These are phyloP conservation scores for Sanghuangporus weigelae DNA, from an alignment of 1,284 basidiomycete species.

Conservation along the genomic window DNA sequence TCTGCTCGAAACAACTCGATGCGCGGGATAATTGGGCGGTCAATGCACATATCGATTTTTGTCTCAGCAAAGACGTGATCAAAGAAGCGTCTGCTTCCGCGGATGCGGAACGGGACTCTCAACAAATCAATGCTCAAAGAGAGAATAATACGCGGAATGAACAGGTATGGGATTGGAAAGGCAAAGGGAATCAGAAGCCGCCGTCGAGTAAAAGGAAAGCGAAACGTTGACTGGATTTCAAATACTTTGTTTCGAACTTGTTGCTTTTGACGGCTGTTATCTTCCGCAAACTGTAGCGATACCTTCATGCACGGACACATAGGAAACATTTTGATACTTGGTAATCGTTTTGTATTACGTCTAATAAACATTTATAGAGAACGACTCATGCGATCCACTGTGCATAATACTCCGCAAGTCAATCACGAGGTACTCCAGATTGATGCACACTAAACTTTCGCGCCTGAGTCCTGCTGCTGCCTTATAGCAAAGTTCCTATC, in stretches of 20 bases:
- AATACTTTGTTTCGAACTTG: not conserved
- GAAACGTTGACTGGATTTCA: not conserved
- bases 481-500: slow-evolving; percentile 5
- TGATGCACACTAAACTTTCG: not conserved
- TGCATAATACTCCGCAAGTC: not conserved
- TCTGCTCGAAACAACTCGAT: slow-evolving; percentile 52
- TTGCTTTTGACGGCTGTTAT: not conserved
- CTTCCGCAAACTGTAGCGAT: not conserved
- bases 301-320: not conserved
- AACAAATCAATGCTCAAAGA: not conserved
- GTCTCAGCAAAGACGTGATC: slow-evolving; percentile 66
- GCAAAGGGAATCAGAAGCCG: not conserved
- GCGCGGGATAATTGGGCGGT: slow-evolving; percentile 57
- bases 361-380: not conserved
- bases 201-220: not conserved
- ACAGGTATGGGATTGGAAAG: not conserved
- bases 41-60: slow-evolving; percentile 75
- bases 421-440: not conserved
- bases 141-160: not conserved
- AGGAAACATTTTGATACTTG: not conserved
- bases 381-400: not conserved
- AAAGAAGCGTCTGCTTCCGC: slow-evolving; percentile 49
- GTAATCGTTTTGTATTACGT: not conserved
- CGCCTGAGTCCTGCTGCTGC: too few relatives aligned
- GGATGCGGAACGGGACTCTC: not conserved